phyloP scores from a whole-genome alignment of 2,329 filamentous ascomycete genomes.

The Colletotrichum higginsianum region DNA sequence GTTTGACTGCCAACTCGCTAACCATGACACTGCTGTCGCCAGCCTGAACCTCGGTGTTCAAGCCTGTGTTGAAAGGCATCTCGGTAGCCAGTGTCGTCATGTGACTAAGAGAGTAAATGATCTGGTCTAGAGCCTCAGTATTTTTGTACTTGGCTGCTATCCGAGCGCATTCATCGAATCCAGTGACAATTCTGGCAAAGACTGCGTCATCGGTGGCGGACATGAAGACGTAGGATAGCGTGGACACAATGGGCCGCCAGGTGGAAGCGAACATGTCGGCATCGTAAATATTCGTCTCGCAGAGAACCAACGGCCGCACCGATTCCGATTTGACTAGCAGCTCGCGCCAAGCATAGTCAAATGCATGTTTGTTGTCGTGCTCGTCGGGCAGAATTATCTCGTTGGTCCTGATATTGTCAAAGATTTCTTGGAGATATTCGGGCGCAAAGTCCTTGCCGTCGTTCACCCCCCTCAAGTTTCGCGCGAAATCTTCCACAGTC shows the following conservation, averaged over 20 bases:
- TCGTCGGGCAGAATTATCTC: constrained; percentile 98
- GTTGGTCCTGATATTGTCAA: constrained; percentile 89
- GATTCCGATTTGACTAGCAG: constrained; percentile 87
- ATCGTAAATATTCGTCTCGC: constrained; percentile 94
- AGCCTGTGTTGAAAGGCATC: constrained; percentile 81
- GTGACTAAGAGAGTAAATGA: constrained; percentile 89
- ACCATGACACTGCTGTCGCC: constrained; percentile 97
- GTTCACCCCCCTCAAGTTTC: constrained; percentile 93
- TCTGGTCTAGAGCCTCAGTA: constrained; percentile 90
- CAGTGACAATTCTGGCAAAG: constrained; percentile 91
- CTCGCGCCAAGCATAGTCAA: constrained; percentile 98
- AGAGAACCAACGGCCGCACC: constrained; percentile 81
- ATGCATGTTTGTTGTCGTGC: constrained; percentile 95
- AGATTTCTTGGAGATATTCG: constrained; percentile 89
- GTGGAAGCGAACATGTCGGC: constrained; percentile 97
- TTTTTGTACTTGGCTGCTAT: constrained; percentile 90
- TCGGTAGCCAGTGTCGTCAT: constrained; percentile 91
- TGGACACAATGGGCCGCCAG: constrained; percentile 95
- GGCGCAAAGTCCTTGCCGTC: constrained; percentile 85
- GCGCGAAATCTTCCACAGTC: constrained; percentile 85
- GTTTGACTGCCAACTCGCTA: constrained; percentile 95
- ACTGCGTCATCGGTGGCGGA: constrained; percentile 97
- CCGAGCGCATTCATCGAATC: constrained; percentile 95
- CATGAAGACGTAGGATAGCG: constrained; percentile 98
- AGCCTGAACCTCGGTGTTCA: constrained; percentile 97